Conservation (phyloP, 257 asterid species). For the Ligustrum vulgare region DNA sequence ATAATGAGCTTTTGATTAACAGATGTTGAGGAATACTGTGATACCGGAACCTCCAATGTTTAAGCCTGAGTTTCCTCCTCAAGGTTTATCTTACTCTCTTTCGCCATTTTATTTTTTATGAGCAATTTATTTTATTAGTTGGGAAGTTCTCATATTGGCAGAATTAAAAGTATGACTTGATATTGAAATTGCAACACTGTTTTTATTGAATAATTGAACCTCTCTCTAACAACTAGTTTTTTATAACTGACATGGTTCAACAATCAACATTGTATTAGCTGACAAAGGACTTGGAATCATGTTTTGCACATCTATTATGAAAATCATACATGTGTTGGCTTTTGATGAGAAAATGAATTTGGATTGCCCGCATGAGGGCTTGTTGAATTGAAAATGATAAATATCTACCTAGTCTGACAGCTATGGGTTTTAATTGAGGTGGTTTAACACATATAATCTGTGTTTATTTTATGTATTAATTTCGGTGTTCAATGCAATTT, state of each 20-base stretch:
- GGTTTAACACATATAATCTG: neutral
- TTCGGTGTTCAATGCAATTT: neutral
- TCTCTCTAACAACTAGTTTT: neutral
- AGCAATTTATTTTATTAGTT: neutral
- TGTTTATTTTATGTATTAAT: neutral
- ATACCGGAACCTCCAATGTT: constrained; percentile 95
- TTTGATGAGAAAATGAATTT: neutral
- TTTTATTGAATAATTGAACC: neutral
- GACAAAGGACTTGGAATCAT: neutral
- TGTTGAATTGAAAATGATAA: neutral
- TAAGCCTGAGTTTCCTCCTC: constrained; percentile 91
- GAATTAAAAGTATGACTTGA: neutral
- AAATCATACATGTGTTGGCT: neutral
- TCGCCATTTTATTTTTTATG: neutral
- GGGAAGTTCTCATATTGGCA: neutral
- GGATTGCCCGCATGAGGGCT: neutral
- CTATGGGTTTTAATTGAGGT: neutral
- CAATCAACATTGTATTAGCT: neutral
- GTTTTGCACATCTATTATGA: neutral
- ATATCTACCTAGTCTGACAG: neutral
- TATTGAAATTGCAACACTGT: neutral
- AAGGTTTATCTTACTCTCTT: constrained; percentile 47
- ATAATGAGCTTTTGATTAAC: constrained; percentile 25
- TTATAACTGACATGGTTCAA: neutral
- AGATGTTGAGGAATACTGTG: constrained; percentile 82